A percentile compares a stretch with the other conserved stretches of the same genome.
Conservation (phyloP, 1,139 yeast species). For the Pichia sp. region DNA sequence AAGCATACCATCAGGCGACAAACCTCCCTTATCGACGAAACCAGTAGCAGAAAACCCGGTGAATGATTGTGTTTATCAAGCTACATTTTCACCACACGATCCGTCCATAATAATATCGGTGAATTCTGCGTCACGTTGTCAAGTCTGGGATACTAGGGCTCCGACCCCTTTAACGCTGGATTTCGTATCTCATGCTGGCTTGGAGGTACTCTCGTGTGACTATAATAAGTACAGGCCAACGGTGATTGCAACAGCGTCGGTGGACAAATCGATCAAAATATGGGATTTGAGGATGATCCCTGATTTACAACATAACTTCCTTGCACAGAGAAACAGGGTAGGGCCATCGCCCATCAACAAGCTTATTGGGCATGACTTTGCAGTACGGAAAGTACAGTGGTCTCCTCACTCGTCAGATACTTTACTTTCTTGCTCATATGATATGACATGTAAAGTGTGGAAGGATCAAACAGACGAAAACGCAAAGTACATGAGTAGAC, state of each 20-base stretch:
- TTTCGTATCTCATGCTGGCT: slow-evolving; percentile 69
- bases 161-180: slow-evolving; percentile 58
- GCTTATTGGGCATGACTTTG: slow-evolving; percentile 82
- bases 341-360: slow-evolving; percentile 75
- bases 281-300: slow-evolving; percentile 83
- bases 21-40: slow-evolving; percentile 26
- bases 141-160: slow-evolving; percentile 79
- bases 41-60: slow-evolving; percentile 33
- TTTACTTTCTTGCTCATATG: slow-evolving; percentile 76
- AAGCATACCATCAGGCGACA: slow-evolving; percentile 16
- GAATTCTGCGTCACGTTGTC: slow-evolving; percentile 73
- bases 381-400: slow-evolving; percentile 79
- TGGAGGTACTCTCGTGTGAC: slow-evolving; percentile 77
- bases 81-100: slow-evolving; percentile 81
- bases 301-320: slow-evolving; percentile 23
- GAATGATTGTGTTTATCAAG: slow-evolving; percentile 66
- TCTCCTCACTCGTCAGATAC: slow-evolving; percentile 79
- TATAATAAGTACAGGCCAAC: slow-evolving; percentile 86
- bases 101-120: slow-evolving; percentile 69
- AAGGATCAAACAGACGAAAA: slow-evolving; percentile 57
- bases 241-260: slow-evolving; percentile 82
- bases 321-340: slow-evolving; percentile 43
- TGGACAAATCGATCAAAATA: slow-evolving; percentile 73
- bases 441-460: slow-evolving; percentile 91
- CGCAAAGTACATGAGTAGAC: slow-evolving; percentile 42